Conservation (phyloP, 306 rosid genomes). For the Lathyrus sativus region DNA sequence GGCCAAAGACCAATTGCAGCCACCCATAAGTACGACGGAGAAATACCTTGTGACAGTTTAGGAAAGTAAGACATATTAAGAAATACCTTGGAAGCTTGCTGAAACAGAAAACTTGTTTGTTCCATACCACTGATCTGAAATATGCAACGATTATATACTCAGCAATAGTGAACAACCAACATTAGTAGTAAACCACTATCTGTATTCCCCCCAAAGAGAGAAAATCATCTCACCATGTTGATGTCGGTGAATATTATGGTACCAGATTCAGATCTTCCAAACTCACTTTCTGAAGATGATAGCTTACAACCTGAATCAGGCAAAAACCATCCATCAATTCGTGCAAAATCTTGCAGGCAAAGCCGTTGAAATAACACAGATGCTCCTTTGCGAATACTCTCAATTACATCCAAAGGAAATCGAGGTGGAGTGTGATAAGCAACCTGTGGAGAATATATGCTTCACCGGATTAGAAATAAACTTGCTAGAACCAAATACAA, state of each 20-base stretch:
- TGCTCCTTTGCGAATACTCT: constrained; percentile 82
- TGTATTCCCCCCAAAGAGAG: no score
- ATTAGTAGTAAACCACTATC: constrained; percentile 25
- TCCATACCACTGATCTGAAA: constrained; percentile 97
- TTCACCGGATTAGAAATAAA: constrained; percentile 40
- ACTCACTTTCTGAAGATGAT: constrained; percentile 51
- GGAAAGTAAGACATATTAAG: constrained; percentile 6
- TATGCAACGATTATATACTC: constrained; percentile 27
- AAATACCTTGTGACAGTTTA: neutral
- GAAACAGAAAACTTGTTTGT: constrained; percentile 96
- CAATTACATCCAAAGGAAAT: constrained; percentile 73
- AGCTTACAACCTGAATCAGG: constrained; percentile 55
- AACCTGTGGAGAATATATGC: constrained; percentile 57
- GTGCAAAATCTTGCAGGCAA: constrained; percentile 82
- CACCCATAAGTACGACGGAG: constrained; percentile 4
- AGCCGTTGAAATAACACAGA: constrained; percentile 67
- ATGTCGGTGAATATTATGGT: constrained; percentile 80
- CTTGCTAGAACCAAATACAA: constrained; percentile 1
- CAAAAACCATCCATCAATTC: constrained; percentile 96
- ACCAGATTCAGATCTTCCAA: constrained; percentile 74
- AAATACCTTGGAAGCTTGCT: constrained; percentile 94
- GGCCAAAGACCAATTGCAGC: neutral
- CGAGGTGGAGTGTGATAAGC: constrained; percentile 96
- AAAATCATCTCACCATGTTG: constrained; percentile 71
- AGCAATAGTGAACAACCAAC: constrained; percentile 29